Evolutionary conservation across 495 filamentous ascomycete species (phyloP), one percentile per base, ranked within the genome.

Genomic region (Aspergillus conjunctus): DNA sequence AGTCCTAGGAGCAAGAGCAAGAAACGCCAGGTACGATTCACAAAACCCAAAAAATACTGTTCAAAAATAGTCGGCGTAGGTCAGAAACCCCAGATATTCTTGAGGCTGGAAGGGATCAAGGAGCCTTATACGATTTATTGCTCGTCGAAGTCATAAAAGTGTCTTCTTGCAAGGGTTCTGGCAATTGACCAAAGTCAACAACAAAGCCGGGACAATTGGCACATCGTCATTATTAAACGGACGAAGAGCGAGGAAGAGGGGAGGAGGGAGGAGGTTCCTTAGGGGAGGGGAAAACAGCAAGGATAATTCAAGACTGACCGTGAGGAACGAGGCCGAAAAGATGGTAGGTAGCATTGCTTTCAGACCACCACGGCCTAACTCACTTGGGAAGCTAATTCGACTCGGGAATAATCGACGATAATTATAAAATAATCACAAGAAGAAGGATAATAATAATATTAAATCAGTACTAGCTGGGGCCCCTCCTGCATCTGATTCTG

Each of bases 101-200:
- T 12, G 54, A 57, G 43, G 31, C 51, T 34, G 2, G 18, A 56
- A 43, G 26, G 41, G 54, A 31, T 10, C 41, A 32, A 53, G 51
- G n/a, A 18, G 30, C 30, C 17, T n/a, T 2, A 37, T 48, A 48
- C 15, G 18, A 51, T 32, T 26, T 30, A 32, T 14, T 32, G 30
- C 49, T 32, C 32, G n/a, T 51, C 49, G 15, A 32, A n/a, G 49
- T 15, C 49, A 51, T 32, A 51, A 51, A 46, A 21, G 44, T 11
- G 17, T 22, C 44, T 48, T 48, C 18, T 5, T 41, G 37, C 9
- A 41, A 2, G 37, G 37, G 7, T 11, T n/a, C 37, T n/a, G 37
- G 37, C 26, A 26, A 9, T 11, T 41, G 15, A 48, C 44, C 18
- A 14, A 18, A 4, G 20, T 18, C 44, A 48, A 48, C 17, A 48